phyloP scores from a whole-genome alignment of 2,329 filamentous ascomycete genomes.

The Xylariaceae sp. region DNA sequence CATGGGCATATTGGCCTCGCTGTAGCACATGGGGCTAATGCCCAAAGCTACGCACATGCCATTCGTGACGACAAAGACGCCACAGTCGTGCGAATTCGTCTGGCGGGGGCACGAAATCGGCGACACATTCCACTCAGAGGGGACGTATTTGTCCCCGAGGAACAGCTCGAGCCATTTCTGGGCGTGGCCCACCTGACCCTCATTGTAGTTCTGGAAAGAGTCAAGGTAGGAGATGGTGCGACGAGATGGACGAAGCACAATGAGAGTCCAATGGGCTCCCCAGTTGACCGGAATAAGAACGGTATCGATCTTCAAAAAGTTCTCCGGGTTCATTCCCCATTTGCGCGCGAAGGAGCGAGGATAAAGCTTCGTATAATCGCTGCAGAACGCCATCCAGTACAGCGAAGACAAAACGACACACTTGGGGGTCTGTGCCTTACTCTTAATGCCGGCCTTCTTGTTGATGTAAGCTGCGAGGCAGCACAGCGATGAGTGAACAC shows the following conservation, averaged over 20 bases:
- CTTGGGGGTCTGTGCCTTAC: conserved; percentile 48
- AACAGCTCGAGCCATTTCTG: conserved; percentile 54
- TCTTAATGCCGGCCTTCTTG: conserved; percentile 46
- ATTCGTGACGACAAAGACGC: conserved; percentile 72
- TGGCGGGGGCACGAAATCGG: conserved; percentile 51
- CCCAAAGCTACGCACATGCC: conserved; percentile 57
- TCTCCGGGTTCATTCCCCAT: conserved; percentile 51
- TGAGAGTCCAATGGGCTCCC: conserved; percentile 63
- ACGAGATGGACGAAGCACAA: conserved; percentile 58
- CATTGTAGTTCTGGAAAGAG: conserved; percentile 48
- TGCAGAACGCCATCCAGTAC: conserved; percentile 55
- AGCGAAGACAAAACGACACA: conserved; percentile 61
- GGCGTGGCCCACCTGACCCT: conserved; percentile 38
- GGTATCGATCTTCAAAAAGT: conserved; percentile 60
- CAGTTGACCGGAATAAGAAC: conserved; percentile 66
- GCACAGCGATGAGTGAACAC: conserved; percentile 62
- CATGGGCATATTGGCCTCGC: conserved; percentile 48
- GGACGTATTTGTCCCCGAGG: conserved; percentile 48
- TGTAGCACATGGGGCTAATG: conserved; percentile 47
- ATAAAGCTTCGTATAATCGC: conserved; percentile 48
- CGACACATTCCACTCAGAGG: conserved; percentile 55
- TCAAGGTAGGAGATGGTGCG: conserved; percentile 64
- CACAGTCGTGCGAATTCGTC: conserved; percentile 66
- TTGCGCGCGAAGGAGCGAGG: conserved; percentile 34
- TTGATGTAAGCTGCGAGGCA: conserved; percentile 58